phyloP scores from a whole-genome alignment of 441 rosid genomes.

The Pelargonium hybrid region DNA sequence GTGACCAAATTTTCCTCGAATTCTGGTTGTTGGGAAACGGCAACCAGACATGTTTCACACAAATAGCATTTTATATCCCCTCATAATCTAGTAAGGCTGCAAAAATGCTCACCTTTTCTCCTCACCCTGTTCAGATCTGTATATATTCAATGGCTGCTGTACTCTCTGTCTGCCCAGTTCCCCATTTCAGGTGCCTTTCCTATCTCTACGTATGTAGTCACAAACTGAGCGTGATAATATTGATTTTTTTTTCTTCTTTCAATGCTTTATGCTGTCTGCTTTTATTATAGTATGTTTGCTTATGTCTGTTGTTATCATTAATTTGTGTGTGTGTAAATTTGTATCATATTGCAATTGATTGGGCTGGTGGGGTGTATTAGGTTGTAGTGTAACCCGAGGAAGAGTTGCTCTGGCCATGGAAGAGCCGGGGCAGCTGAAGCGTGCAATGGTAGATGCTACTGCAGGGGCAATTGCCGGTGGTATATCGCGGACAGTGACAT shows the following conservation, averaged over 20 bases:
- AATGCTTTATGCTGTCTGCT: not conserved
- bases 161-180: not conserved
- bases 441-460: constrained; percentile 48
- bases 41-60: not conserved
- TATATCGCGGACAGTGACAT: constrained; percentile 72
- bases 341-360: not conserved
- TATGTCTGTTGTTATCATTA: not conserved
- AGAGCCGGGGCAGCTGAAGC: constrained; percentile 62
- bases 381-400: constrained; percentile 22
- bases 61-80: not conserved
- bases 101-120: not conserved
- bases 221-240: too few species aligned
- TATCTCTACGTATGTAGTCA: not conserved
- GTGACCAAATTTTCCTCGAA: not conserved
- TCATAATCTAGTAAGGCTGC: not conserved
- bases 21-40: too few species aligned
- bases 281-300: not conserved
- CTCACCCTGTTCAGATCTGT: not conserved
- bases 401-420: constrained; percentile 30
- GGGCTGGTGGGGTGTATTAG: constrained; percentile 12
- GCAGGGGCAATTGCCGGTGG: constrained; percentile 82
- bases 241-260: too few species aligned
- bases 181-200: not conserved
- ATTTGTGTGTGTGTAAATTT: not conserved
- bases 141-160: not conserved